Evolutionary conservation across 331 rosid genomes (phyloP).

Genomic region (Rosa hybrid): DNA sequence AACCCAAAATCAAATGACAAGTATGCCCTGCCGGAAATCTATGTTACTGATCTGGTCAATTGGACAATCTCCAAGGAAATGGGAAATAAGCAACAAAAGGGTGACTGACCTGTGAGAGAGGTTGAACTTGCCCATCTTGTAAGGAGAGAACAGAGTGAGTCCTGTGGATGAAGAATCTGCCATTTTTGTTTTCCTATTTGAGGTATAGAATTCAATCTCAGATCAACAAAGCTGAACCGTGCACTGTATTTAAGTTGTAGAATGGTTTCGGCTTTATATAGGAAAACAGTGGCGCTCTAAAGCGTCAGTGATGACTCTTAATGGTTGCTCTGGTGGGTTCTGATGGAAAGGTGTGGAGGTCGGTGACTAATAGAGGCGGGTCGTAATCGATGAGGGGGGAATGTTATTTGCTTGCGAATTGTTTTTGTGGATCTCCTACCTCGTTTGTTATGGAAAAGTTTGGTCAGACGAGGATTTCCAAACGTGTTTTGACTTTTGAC

Average conservation of each 20-base stretch:
- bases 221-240: background rate
- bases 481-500: no score
- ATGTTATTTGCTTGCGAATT: no score
- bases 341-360: no score
- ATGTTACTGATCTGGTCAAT: background rate
- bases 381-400: no score
- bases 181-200: slow-evolving; percentile 24
- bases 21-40: no score
- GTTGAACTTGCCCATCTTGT: slow-evolving; percentile 63
- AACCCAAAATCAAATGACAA: no score
- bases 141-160: slow-evolving; percentile 57
- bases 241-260: background rate
- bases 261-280: background rate
- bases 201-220: background rate
- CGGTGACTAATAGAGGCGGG: no score
- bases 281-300: background rate
- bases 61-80: background rate
- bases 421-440: no score
- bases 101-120: slow-evolving; percentile 70
- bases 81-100: background rate
- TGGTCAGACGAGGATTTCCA: no score
- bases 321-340: background rate
- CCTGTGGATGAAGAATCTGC: slow-evolving; percentile 33
- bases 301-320: background rate
- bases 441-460: no score